phyloP scores from a whole-genome alignment of 2,329 filamentous ascomycete species.

The Aspergillus phoenicis region DNA sequence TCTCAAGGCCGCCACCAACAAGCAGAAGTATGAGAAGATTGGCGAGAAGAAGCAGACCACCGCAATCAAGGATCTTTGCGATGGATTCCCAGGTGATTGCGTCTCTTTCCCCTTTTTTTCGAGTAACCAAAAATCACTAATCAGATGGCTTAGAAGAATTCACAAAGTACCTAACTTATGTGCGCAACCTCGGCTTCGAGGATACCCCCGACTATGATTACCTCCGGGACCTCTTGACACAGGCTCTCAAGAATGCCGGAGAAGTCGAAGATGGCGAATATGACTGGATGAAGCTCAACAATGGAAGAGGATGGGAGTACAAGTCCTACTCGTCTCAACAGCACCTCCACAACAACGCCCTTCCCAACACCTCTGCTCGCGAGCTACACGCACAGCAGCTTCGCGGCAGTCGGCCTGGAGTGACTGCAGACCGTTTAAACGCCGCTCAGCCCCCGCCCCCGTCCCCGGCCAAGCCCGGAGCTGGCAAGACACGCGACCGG shows the following conservation, averaged over 20 bases:
- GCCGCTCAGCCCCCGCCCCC: conserved; percentile 87
- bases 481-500: conserved; percentile 70
- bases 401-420: conserved; percentile 62
- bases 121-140: conserved; percentile 11
- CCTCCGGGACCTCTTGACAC: conserved; percentile 91
- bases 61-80: conserved; percentile 92
- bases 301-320: conserved; percentile 89
- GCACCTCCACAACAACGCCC: conserved; percentile 73
- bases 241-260: conserved; percentile 89
- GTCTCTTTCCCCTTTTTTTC: neutral
- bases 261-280: conserved; percentile 98
- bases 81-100: conserved; percentile 75
- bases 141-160: conserved; percentile 72
- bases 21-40: conserved; percentile 99
- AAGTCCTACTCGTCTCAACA: conserved; percentile 70
- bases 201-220: conserved; percentile 99
- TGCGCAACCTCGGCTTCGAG: conserved; percentile 96
- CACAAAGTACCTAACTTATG: conserved; percentile 95
- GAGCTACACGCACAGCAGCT: conserved; percentile 73
- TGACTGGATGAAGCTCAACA: conserved; percentile 99
- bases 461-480: conserved; percentile 76
- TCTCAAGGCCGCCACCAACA: conserved; percentile 69
- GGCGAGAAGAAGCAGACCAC: conserved; percentile 99
- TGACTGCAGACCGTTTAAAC: conserved; percentile 89
- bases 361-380: conserved; percentile 80